Conservation (phyloP, 768 basidiomycete species). For the Clavulina sp. region DNA sequence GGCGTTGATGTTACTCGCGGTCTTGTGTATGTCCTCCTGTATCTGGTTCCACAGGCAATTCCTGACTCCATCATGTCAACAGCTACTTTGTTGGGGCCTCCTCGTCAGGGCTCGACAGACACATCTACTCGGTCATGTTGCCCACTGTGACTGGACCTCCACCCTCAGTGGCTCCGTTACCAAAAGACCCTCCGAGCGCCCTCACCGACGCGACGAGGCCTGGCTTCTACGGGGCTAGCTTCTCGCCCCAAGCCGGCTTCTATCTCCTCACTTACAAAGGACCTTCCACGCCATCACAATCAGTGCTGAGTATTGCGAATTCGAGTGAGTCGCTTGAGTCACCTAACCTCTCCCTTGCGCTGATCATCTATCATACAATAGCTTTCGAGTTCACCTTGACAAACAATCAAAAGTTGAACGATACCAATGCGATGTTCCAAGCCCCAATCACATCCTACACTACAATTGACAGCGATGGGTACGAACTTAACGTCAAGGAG, state of each 20-base stretch:
- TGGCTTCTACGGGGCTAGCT: slow-evolving; percentile 46
- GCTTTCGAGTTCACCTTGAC: slow-evolving; percentile 46
- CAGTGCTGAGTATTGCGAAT: slow-evolving; percentile 40
- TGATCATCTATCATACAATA: slow-evolving; percentile 7
- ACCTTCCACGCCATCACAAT: slow-evolving; percentile 77
- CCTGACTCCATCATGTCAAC: neutral
- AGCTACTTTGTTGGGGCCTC: slow-evolving; percentile 84
- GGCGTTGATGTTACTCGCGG: slow-evolving; percentile 52
- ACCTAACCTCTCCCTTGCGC: neutral
- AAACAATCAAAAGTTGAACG: slow-evolving; percentile 48
- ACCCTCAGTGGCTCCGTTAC: slow-evolving; percentile 24
- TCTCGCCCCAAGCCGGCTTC: slow-evolving; percentile 76
- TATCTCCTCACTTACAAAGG: slow-evolving; percentile 69
- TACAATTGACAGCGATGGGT: slow-evolving; percentile 65
- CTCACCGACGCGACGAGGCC: slow-evolving; percentile 21
- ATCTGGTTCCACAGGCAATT: neutral
- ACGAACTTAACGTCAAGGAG: slow-evolving; percentile 80
- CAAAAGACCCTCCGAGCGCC: slow-evolving; percentile 11
- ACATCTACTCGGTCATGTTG: slow-evolving; percentile 66
- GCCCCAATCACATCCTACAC: slow-evolving; percentile 49
- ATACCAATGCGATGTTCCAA: slow-evolving; percentile 50
- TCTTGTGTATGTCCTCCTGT: slow-evolving; percentile 40
- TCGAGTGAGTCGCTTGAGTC: slow-evolving; percentile 28
- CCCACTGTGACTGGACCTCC: slow-evolving; percentile 34
- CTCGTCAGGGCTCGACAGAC: slow-evolving; percentile 64